Base-by-base conservation (phyloP, 1,284 basidiomycete species). In the Moesziomyces sp. region DNA sequence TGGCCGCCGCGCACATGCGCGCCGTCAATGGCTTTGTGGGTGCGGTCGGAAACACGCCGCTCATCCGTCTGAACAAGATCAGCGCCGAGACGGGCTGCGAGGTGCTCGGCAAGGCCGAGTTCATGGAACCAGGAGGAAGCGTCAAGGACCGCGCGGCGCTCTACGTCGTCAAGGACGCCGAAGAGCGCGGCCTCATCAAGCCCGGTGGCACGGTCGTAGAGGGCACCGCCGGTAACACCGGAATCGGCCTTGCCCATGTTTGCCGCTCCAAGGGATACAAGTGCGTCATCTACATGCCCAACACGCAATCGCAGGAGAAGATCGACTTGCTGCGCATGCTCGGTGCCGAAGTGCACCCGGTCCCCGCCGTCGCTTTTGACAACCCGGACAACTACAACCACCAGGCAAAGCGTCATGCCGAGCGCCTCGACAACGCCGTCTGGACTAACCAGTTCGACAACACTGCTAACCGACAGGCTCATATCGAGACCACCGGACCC, bases 391-490 rank as follows among this genome's bases (percentile, higher is more conserved):
- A 99, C 87, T 99, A 98, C 88, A 99, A 99, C 86, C 97, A 99
- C 87, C 96, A 96, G 86, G 97, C 97, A 34, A 90, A 91, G 54
- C 91, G 94, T 68, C 93, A 91, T 77, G 96, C 96, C 47, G 88
- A 90, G 56, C 85, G 86, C n/a, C 86, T 91, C 35, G 88, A 90
- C n/a, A 97, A 97, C 82, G 92, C 94, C 21, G 90, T 98, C 63
- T 99, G 97, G 96, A 98, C 94, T n/a, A 91, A 99, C 86, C 96
- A 99, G 86, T 98, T 98, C 83, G 95, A 98, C 86, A 97, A 97
- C 85, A 92, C 93, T 16, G 85, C 85, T 57, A 99, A 99, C 84
- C 90, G 96, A 16, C 85, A 90, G 42, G 91, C 91, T 18, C 96
- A 99, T 85, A 96, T 97, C 84, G 85, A 88, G 55, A 90, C 93